phyloP scores from a whole-genome alignment of 2,329 filamentous ascomycete genomes.

The Exophiala phaeomuriformis region DNA sequence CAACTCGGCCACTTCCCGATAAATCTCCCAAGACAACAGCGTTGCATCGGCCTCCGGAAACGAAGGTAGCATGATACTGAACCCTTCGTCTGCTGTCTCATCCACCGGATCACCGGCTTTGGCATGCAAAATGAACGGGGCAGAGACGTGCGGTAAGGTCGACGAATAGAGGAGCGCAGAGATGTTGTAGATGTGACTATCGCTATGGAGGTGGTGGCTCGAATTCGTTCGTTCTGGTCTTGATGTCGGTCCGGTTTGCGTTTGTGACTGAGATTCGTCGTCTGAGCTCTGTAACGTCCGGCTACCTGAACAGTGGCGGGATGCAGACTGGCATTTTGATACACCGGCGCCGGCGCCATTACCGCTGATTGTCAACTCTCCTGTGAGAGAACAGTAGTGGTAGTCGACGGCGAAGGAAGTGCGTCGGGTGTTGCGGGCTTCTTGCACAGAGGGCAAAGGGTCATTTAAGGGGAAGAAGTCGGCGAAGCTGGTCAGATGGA shows the following conservation, averaged over 20 bases:
- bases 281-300: not conserved
- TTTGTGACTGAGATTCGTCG: not conserved
- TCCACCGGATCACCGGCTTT: slow-evolving; percentile 12
- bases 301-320: not conserved
- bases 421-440: not conserved
- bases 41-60: slow-evolving; percentile 10
- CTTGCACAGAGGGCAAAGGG: not conserved
- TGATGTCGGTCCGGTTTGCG: not conserved
- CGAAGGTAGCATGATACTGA: slow-evolving; percentile 8
- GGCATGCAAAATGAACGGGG: slow-evolving; percentile 1
- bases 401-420: slow-evolving; percentile 9
- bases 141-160: not conserved
- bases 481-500: slow-evolving; percentile 1
- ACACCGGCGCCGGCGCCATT: not conserved
- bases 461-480: slow-evolving; percentile 8
- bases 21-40: slow-evolving; percentile 13
- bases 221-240: not conserved
- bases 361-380: slow-evolving; percentile 3
- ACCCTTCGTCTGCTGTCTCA: too few relatives aligned
- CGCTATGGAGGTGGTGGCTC: not conserved
- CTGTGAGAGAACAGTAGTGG: slow-evolving; percentile 1
- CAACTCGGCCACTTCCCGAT: not conserved
- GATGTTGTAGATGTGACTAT: not conserved
- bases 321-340: not conserved
- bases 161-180: not conserved